Conservation (phyloP, 2,329 filamentous ascomycete species). For the Pseudopyrenochaeta lycopersici region DNA sequence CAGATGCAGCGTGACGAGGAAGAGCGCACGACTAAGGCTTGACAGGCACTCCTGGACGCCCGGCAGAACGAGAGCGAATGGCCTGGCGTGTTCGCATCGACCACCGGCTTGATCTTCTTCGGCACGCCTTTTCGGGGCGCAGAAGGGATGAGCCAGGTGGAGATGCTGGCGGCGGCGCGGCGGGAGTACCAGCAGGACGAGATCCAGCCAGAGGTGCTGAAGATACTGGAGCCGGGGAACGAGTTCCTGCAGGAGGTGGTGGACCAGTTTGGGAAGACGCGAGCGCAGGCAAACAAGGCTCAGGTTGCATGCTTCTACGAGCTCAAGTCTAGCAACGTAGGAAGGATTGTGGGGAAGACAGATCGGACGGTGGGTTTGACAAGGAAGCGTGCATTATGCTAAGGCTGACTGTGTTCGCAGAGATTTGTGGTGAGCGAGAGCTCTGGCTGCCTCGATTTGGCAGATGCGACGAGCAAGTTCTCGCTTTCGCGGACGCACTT, state of each 20-base stretch:
- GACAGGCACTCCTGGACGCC: constrained; percentile 26
- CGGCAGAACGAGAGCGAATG: constrained; percentile 18
- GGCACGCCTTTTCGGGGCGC: constrained; percentile 37
- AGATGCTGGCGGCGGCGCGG: constrained; percentile 34
- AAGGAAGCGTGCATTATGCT: constrained; percentile 1
- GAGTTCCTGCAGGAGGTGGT: constrained; percentile 32
- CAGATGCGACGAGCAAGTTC: constrained; percentile 21
- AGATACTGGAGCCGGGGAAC: constrained; percentile 33
- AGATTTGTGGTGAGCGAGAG: constrained; percentile 29
- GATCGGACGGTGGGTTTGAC: constrained; percentile 27
- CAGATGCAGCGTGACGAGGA: background rate
- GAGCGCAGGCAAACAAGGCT: constrained; percentile 25
- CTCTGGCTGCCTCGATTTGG: constrained; percentile 31
- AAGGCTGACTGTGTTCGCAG: constrained; percentile 10
- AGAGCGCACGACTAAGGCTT: constrained; percentile 10
- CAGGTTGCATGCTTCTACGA: constrained; percentile 33
- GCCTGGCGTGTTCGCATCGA: constrained; percentile 29
- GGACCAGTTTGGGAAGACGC: constrained; percentile 25
- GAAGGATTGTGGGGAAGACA: constrained; percentile 33
- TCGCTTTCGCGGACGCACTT: constrained; percentile 34
- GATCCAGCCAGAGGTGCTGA: constrained; percentile 22
- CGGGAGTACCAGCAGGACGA: constrained; percentile 28
- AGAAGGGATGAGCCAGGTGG: constrained; percentile 30
- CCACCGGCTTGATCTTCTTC: constrained; percentile 30
- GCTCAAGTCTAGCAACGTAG: constrained; percentile 36